phyloP scores from a whole-genome alignment of 768 basidiomycete species.

The Stropharia rugosoannulata region DNA sequence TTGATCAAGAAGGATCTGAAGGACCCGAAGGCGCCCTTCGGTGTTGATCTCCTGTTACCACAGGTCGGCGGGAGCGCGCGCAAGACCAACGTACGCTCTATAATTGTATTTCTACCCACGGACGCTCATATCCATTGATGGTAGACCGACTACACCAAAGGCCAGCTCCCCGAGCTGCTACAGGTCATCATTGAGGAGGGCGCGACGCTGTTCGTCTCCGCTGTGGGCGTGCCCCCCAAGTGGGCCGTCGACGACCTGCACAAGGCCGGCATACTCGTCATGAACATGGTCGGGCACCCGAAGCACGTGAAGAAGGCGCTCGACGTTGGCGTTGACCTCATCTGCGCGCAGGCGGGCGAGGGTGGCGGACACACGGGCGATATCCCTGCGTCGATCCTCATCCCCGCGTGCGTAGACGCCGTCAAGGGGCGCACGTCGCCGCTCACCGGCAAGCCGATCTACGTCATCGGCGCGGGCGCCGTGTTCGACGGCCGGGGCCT shows the following conservation, averaged over 20 bases:
- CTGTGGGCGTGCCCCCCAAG: slow-evolving; percentile 84
- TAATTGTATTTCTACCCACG: neutral
- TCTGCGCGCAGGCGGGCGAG: slow-evolving; percentile 93
- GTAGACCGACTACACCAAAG: slow-evolving; percentile 88
- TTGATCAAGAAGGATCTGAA: slow-evolving; percentile 70
- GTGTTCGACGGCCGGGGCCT: slow-evolving; percentile 87
- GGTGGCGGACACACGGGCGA: slow-evolving; percentile 90
- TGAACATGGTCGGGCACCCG: slow-evolving; percentile 98
- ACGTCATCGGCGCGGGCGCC: slow-evolving; percentile 90
- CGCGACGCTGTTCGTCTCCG: slow-evolving; percentile 85
- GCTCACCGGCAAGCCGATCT: slow-evolving; percentile 79
- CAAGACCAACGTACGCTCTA: slow-evolving; percentile 76
- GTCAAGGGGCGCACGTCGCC: slow-evolving; percentile 76
- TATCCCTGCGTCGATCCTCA: slow-evolving; percentile 79
- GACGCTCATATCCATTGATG: neutral
- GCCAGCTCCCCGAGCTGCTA: slow-evolving; percentile 78
- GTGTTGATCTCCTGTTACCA: slow-evolving; percentile 88
- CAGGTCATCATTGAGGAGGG: slow-evolving; percentile 94
- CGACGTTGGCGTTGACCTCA: slow-evolving; percentile 84
- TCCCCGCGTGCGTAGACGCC: slow-evolving; percentile 87
- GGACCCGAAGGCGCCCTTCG: slow-evolving; percentile 80
- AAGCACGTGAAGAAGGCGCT: slow-evolving; percentile 85
- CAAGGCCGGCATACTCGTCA: slow-evolving; percentile 79
- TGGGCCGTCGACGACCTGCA: slow-evolving; percentile 81
- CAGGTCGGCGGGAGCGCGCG: slow-evolving; percentile 84